Evolutionary conservation across 2,329 filamentous ascomycete genomes (phyloP).

Genomic region (Nannizzia gypsea): DNA sequence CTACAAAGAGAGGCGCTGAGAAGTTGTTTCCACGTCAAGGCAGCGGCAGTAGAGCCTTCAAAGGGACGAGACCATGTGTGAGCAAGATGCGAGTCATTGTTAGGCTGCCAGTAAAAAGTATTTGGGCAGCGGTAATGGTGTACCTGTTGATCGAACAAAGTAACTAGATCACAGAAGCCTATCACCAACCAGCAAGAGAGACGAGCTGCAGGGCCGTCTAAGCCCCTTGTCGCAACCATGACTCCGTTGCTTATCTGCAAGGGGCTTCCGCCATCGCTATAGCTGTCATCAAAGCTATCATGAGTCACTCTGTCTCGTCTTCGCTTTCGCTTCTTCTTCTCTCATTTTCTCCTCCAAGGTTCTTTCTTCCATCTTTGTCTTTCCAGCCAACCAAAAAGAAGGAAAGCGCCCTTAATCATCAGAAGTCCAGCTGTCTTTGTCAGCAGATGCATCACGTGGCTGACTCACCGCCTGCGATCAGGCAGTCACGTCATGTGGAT

Average conservation of each 20-base stretch:
- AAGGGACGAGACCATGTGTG: not conserved
- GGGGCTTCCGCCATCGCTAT: no score
- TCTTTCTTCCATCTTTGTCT: not conserved
- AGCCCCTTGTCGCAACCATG: no score
- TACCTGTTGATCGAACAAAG: not conserved
- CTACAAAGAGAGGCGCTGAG: no score
- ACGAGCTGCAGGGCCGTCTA: not conserved
- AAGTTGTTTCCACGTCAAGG: not conserved
- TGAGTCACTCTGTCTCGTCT: not conserved
- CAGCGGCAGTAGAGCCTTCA: not conserved
- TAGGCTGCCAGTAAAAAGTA: not conserved
- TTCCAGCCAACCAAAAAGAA: no score
- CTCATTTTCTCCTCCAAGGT: no score
- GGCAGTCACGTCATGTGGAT: not conserved
- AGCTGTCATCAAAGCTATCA: no score
- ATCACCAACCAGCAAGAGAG: not conserved
- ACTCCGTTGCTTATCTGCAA: no score
- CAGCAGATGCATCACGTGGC: conserved; percentile 1
- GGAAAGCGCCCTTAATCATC: not conserved
- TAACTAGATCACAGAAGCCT: not conserved
- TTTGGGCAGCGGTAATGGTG: not conserved
- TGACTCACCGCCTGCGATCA: conserved; percentile 4
- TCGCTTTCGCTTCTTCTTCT: not conserved
- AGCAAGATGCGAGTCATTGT: not conserved
- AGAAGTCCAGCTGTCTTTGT: not conserved